Evolutionary conservation across 2,329 filamentous ascomycete species (phyloP), one percentile per base, ranked within the genome.

Genomic region (Aspergillus niger): DNA sequence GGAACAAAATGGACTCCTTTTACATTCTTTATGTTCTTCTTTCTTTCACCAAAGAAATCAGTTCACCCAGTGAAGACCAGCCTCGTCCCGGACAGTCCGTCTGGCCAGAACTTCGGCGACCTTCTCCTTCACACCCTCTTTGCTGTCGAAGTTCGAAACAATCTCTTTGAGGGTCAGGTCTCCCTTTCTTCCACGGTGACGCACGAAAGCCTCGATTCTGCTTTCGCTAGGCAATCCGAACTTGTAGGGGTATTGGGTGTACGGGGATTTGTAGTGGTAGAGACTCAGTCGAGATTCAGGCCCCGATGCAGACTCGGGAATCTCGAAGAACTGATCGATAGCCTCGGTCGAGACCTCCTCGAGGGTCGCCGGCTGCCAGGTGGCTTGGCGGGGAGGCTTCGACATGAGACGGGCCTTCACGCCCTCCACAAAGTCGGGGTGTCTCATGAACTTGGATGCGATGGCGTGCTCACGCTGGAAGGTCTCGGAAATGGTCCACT

Each of bases 401-500:
- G 86, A 83, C 69, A 95, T 85, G 43, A 99, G 83, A 52, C 89
- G 85, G 24, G 92, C 89, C 55, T 86, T 86, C n/a, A 99, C 94
- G 57, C 95, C 95, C 78, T 96, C 91, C 47, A 88, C 88, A 72
- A 99, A 99, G 77, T 99, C 95, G 4, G 86, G 90, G 74, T 95
- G 89, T 59, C 84, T 83, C 94, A 99, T 98, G 81, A 99, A 98
- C 65, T 87, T 86, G 60, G 84, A 81, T 2, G 94, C 92, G 61
- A 99, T 92, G 72, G 89, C 84, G 77, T 95, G 86, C 80, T 99
- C 95, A 64, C 87, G 87, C 72, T 88, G 82, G 83, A 98, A 99
- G 0, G 94, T 88, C 77, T 97, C 85, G 15, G 85, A 81, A 69
- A 99, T 97, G 65, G 84, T 83, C 95, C 95, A 98, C 36, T 81